These are phyloP conservation scores for Backusella sp. DNA, from an alignment of 192 early-diverging fungal genomes.

Conservation along the genomic window DNA sequence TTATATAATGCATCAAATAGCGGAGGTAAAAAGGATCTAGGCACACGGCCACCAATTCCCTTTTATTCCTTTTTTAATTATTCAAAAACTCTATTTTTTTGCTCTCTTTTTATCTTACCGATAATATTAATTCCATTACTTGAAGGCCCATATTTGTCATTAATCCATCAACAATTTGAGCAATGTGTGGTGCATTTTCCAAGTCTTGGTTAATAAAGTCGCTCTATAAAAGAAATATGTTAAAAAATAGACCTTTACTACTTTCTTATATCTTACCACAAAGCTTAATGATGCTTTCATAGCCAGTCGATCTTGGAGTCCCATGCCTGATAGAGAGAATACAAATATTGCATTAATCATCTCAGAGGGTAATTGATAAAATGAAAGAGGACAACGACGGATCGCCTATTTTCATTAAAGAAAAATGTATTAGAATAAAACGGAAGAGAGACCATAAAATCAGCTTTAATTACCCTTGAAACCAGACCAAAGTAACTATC, in stretches of 20 bases:
- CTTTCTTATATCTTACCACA: slow-evolving; percentile 35
- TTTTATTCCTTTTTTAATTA: background rate
- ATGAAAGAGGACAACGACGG: slow-evolving; percentile 47
- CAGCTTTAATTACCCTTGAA: slow-evolving; percentile 36
- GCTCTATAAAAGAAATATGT: slow-evolving; percentile 28
- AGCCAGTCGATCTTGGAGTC: slow-evolving; percentile 51
- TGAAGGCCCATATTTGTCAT: slow-evolving; percentile 42
- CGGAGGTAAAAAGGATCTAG: slow-evolving; percentile 50
- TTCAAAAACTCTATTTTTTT: background rate
- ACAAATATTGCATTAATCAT: slow-evolving; percentile 43
- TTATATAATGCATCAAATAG: slow-evolving; percentile 53
- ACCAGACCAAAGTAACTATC: slow-evolving; percentile 49
- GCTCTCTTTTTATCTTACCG: slow-evolving; percentile 26
- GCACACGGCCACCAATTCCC: slow-evolving; percentile 53
- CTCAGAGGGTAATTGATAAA: slow-evolving; percentile 46
- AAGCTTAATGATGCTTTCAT: slow-evolving; percentile 50
- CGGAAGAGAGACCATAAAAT: background rate
- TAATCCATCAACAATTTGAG: slow-evolving; percentile 36
- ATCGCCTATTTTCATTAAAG: slow-evolving; percentile 36
- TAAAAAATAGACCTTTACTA: background rate
- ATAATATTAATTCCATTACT: slow-evolving; percentile 42
- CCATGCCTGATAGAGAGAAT: slow-evolving; percentile 49
- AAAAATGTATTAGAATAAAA: background rate
- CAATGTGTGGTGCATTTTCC: slow-evolving; percentile 31
- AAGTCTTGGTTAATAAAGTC: slow-evolving; percentile 47